Percentiles rank a stretch among this genome's conserved stretches.
Conservation (phyloP, 208 protist species). For the Crithidia brevicula region DNA sequence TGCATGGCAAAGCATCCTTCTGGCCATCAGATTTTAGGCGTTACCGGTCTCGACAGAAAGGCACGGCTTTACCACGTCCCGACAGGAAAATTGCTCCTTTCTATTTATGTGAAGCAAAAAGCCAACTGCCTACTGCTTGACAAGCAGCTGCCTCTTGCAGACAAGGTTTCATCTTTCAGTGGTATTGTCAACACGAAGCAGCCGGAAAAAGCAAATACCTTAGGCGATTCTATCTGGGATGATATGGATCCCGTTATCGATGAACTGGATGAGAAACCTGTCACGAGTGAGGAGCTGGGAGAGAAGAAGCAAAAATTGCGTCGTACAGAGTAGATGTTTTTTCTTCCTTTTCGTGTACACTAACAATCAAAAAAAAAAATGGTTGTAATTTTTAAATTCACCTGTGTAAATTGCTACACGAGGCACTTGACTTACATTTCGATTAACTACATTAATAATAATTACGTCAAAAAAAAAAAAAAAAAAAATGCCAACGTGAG, state of each 20-base stretch:
- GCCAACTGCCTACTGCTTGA: constrained; percentile 71
- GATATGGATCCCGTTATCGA: constrained; percentile 88
- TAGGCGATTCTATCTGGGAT: constrained; percentile 86
- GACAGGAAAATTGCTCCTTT: constrained; percentile 75
- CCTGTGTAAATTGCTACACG: no score
- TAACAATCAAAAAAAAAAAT: constrained; percentile 1
- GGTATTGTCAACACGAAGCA: constrained; percentile 72
- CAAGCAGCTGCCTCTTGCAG: constrained; percentile 57
- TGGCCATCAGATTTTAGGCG: constrained; percentile 78
- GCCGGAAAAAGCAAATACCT: constrained; percentile 52
- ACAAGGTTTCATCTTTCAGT: constrained; percentile 69
- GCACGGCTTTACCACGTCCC: constrained; percentile 84
- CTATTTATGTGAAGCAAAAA: constrained; percentile 80
- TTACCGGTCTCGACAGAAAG: constrained; percentile 79
- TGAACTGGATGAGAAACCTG: constrained; percentile 46
- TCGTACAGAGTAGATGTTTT: background rate
- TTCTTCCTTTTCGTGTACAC: background rate
- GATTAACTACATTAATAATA: no score
- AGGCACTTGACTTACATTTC: no score
- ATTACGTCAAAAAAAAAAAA: constrained; percentile 1
- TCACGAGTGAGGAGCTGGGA: background rate
- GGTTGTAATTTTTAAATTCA: background rate
- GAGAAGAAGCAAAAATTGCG: constrained; percentile 11
- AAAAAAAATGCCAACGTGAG: no score
- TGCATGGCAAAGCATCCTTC: constrained; percentile 85